phyloP scores from a whole-genome alignment of 805 yeast genomes.

The Wickerhamomyces rabaulensis region DNA sequence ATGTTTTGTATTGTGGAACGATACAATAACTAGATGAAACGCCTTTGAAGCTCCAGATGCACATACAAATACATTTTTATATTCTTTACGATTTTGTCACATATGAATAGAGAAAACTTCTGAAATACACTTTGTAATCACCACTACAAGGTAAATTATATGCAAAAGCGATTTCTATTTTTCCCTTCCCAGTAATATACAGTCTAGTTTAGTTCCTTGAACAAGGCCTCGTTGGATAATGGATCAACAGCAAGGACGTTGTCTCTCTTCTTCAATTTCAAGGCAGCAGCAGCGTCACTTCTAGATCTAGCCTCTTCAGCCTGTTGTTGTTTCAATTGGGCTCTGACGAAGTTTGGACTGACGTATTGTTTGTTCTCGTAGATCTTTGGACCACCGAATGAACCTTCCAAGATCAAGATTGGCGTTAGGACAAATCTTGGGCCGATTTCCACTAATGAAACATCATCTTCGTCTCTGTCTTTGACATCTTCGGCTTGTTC shows the following conservation, averaged over 20 bases:
- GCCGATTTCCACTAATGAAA: slow-evolving; percentile 88
- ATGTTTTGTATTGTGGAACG: background rate
- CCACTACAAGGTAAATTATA: background rate
- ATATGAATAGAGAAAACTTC: background rate
- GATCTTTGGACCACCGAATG: slow-evolving; percentile 96
- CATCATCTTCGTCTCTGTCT: slow-evolving; percentile 51
- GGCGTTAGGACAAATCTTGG: slow-evolving; percentile 93
- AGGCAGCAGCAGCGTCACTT: slow-evolving; percentile 70
- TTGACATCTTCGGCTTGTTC: slow-evolving; percentile 54
- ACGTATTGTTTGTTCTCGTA: slow-evolving; percentile 96
- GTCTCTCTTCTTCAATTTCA: slow-evolving; percentile 72
- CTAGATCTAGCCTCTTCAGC: slow-evolving; percentile 77
- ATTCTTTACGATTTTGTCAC: slow-evolving; percentile 4
- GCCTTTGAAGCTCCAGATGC: background rate
- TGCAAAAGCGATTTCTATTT: background rate
- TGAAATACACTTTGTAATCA: background rate
- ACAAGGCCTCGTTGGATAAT: slow-evolving; percentile 68
- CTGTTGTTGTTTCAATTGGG: slow-evolving; percentile 74
- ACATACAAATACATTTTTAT: background rate
- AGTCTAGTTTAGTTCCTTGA: slow-evolving; percentile 37
- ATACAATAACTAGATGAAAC: background rate
- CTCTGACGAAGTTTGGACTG: slow-evolving; percentile 91
- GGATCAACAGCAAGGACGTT: slow-evolving; percentile 77
- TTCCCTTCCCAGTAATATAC: background rate
- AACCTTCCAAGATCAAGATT: slow-evolving; percentile 89